Conservation (phyloP, 2,329 filamentous ascomycete species). For the Exserohilum rostratum region DNA sequence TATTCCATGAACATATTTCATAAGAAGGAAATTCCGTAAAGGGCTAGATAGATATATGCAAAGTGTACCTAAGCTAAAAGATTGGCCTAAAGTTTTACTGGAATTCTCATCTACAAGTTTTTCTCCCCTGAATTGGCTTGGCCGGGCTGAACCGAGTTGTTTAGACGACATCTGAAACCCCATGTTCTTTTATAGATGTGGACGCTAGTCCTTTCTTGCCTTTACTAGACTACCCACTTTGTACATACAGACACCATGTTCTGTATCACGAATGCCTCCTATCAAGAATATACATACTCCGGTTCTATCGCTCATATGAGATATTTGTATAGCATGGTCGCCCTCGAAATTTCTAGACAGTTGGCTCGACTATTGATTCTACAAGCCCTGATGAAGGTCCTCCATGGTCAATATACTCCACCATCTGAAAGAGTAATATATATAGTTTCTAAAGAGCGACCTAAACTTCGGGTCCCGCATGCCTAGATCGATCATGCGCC, state of each 20-base stretch:
- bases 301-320: not conserved
- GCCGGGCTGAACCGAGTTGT: not conserved
- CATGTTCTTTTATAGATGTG: not conserved
- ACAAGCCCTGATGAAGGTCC: not conserved
- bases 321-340: too few species aligned
- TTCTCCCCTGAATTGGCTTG: not conserved
- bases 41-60: not conserved
- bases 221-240: not conserved
- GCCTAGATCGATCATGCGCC: slow-evolving; percentile 14
- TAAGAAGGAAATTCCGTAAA: not conserved
- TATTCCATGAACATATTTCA: not conserved
- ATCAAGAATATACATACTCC: not conserved
- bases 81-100: not conserved
- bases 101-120: not conserved
- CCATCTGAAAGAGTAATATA: slow-evolving; percentile 4
- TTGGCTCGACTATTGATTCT: not conserved
- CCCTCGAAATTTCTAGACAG: too few species aligned
- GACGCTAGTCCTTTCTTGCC: not conserved
- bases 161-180: not conserved
- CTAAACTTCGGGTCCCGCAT: slow-evolving; percentile 2
- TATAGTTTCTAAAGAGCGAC: slow-evolving; percentile 1
- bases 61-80: not conserved
- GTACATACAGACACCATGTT: slow-evolving; percentile 1
- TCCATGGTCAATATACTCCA: not conserved
- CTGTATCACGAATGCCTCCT: slow-evolving; percentile 1